Evolutionary conservation across 2,329 filamentous ascomycete genomes (phyloP), one percentile per base, ranked within the genome.

Genomic region (Ophiostoma sp.): DNA sequence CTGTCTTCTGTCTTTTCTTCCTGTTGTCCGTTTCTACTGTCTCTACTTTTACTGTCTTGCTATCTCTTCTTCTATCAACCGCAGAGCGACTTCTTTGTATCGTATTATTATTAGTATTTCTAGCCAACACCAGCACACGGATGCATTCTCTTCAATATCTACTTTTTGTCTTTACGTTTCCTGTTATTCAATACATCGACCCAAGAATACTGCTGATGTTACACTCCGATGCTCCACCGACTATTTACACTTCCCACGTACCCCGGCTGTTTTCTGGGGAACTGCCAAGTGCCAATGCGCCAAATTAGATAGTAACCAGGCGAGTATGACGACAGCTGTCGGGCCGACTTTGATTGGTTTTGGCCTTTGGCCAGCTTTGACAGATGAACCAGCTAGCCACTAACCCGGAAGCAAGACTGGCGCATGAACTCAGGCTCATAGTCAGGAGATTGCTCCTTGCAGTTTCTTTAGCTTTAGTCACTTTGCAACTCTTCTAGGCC

Each of bases 241-340:
- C 52, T 57, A 57, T 23, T 31, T 57, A 23, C 52, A 57, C n/a
- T 57, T 57, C n/a, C 52, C n/a, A 8, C 52, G 44, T 48, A 48
- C 44, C 44, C 44, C 44, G 6, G 44, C 17, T 48, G 44, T 48
- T 48, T 48, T 20, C 44, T 48, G 23, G 52, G 52, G 8, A 27
- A 4, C 52, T 27, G 52, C 52, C 52, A 31, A 57, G 52, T 57
- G 52, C 52, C 52, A 57, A 57, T 57, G 52, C 23, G 52, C 52
- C 10, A 57, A 57, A 10, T 41, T 15, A 41, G 39, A 41, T 31
- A 31, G 27, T 3, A 31, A 31, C 27, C 27, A 31, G 27, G 39
- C 39, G 4, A 41, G 52, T 57, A 57, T 57, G 52, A 57, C 52
- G 52, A 57, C 52, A 57, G 52, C 10, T 57, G 52, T 57, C 52